phyloP scores from a whole-genome alignment of 352 stramenopile species.

The Phytopythium ostracodes region DNA sequence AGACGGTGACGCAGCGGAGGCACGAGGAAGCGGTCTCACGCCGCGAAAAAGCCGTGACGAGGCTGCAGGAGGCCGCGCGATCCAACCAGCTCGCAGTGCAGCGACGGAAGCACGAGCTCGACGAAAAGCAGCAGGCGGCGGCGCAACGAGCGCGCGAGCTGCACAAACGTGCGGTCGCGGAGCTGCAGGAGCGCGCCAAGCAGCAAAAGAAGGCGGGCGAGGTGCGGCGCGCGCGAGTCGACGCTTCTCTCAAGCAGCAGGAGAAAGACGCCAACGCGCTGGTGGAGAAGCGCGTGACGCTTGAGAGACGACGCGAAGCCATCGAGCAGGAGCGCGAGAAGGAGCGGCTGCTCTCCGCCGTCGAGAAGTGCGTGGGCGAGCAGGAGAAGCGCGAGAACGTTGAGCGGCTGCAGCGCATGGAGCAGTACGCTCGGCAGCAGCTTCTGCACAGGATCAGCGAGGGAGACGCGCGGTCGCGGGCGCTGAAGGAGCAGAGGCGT shows the following conservation, averaged over 20 bases:
- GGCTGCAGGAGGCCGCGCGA: slow-evolving; percentile 49
- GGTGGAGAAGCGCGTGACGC: slow-evolving; percentile 10
- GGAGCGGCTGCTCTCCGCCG: slow-evolving; percentile 36
- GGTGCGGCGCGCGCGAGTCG: slow-evolving; percentile 57
- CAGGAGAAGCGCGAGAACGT: slow-evolving; percentile 70
- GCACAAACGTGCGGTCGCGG: slow-evolving; percentile 47
- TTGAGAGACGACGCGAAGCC: slow-evolving; percentile 28
- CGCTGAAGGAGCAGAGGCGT: slow-evolving; percentile 63
- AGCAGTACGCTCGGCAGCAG: slow-evolving; percentile 61
- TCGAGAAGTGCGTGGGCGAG: slow-evolving; percentile 48
- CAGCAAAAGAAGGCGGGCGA: slow-evolving; percentile 65
- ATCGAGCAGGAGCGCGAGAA: slow-evolving; percentile 40
- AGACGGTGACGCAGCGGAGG: slow-evolving; percentile 36
- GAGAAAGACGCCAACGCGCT: slow-evolving; percentile 34
- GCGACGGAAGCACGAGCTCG: slow-evolving; percentile 60
- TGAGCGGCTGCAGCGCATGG: slow-evolving; percentile 66
- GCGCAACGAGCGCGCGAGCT: slow-evolving; percentile 48
- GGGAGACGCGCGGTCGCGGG: slow-evolving; percentile 50
- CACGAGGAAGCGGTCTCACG: slow-evolving; percentile 54
- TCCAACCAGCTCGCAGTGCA: slow-evolving; percentile 60
- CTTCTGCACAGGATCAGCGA: slow-evolving; percentile 50
- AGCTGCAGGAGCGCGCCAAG: slow-evolving; percentile 55
- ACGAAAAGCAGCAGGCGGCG: slow-evolving; percentile 51
- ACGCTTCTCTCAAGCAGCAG: slow-evolving; percentile 39
- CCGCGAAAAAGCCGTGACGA: slow-evolving; percentile 41